A percentile compares a stretch with the other conserved stretches of the same genome.
These are phyloP conservation scores for Aspergillus pseudotamarii DNA, from an alignment of 2,329 filamentous ascomycete species.

Conservation along the genomic window DNA sequence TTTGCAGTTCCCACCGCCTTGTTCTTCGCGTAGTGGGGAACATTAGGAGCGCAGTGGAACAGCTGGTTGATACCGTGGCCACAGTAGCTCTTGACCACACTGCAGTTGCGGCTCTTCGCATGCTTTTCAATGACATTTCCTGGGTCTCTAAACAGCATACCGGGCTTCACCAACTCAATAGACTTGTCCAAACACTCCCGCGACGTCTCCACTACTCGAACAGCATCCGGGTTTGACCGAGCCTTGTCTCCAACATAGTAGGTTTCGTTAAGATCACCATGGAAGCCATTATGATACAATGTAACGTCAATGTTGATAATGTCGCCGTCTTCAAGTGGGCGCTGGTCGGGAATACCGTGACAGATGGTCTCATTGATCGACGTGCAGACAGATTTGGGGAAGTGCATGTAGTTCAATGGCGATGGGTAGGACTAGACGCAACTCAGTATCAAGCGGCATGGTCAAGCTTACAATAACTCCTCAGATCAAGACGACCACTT, in stretches of 20 bases:
- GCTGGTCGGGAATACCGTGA: slow-evolving; percentile 94
- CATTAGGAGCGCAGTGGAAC: slow-evolving; percentile 91
- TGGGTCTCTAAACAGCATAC: slow-evolving; percentile 87
- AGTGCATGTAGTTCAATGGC: slow-evolving; percentile 91
- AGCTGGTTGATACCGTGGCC: slow-evolving; percentile 92
- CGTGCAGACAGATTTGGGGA: slow-evolving; percentile 97
- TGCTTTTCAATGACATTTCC: slow-evolving; percentile 95
- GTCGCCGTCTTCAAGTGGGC: slow-evolving; percentile 84
- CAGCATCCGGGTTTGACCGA: slow-evolving; percentile 77
- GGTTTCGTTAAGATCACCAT: slow-evolving; percentile 96
- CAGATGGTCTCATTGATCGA: slow-evolving; percentile 97
- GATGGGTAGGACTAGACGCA: slow-evolving; percentile 82
- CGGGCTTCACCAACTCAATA: slow-evolving; percentile 90
- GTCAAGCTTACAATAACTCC: neutral
- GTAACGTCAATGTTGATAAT: slow-evolving; percentile 97
- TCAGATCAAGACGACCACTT: slow-evolving; percentile 41
- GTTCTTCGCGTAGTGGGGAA: slow-evolving; percentile 98
- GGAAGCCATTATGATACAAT: slow-evolving; percentile 90
- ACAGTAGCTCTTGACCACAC: slow-evolving; percentile 93
- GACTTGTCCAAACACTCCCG: slow-evolving; percentile 88
- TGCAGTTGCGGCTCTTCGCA: slow-evolving; percentile 81
- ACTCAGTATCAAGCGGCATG: slow-evolving; percentile 15
- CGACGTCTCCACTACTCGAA: slow-evolving; percentile 87
- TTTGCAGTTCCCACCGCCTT: slow-evolving; percentile 95
- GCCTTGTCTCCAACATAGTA: slow-evolving; percentile 96